Evolutionary conservation across 768 basidiomycete genomes (phyloP), one percentile per base, ranked within the genome.

Genomic region (Termitomyces sp.): DNA sequence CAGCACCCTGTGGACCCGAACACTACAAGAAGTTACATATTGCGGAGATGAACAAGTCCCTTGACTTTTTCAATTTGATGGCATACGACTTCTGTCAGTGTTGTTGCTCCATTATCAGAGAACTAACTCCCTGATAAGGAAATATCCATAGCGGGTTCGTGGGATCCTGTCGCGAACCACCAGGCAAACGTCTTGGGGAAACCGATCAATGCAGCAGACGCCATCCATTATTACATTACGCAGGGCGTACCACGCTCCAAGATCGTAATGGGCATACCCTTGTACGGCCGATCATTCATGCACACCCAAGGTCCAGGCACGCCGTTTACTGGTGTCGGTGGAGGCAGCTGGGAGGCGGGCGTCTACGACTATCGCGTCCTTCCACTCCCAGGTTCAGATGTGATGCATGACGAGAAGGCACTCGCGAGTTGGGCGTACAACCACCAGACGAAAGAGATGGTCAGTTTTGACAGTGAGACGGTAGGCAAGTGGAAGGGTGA

Each of bases 51-150:
- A 88, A 94, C 68, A 78, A 78, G 58, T 86, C 81, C 58, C 84
- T 99, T 24, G 90, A 93, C 66, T 94, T 98, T 70, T 98, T 94
- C 95, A 98, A 99, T 69, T 73, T 99, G 70, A 99, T 99, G 97
- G 86, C 88, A 1, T 92, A 93, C 63, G 91, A 92, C 68, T 92
- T 88, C 65, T 82, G 88, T 88, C 62, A 56, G 80, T 71, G 30
- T 48, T 38, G 26, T 14, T 35, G 43, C 38, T 26, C n/a, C 14
- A 33, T 33, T n/a, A 45, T 35, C 20, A 42, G 38, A 18, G 6
- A 14, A 44, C 48, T 60, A 28, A 59, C 45, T 33, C 24, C 30
- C 53, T 26, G 18, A 40, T 12, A 3, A 24, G 28, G n/a, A 44
- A 26, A 48, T 32, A 58, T 51, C 18, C 44, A 20, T 24, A 90